These are phyloP conservation scores for Botryotinia globosa DNA, from an alignment of 2,329 filamentous ascomycete species.

Conservation along the genomic window DNA sequence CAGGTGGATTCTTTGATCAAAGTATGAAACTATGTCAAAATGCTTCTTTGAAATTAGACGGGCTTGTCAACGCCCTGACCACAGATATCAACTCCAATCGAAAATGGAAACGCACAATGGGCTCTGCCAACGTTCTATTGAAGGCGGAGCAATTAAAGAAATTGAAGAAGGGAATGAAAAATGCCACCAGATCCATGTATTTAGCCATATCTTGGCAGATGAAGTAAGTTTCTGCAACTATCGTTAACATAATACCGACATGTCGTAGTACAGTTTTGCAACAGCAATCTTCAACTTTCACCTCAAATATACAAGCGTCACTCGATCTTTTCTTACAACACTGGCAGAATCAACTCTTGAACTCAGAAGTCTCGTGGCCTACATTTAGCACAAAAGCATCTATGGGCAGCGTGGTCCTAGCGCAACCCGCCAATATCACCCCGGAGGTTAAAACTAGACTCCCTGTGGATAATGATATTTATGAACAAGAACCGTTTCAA, in stretches of 20 bases:
- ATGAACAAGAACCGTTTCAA: no score
- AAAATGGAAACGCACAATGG: conserved; percentile 19
- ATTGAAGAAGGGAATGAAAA: conserved; percentile 21
- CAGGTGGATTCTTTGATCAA: neutral
- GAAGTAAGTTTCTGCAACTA: neutral
- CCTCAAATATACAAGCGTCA: neutral
- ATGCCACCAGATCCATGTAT: conserved; percentile 17
- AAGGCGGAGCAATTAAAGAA: conserved; percentile 23
- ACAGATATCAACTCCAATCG: conserved; percentile 18
- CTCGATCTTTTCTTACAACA: neutral
- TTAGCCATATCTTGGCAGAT: conserved; percentile 22
- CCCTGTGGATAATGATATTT: no score
- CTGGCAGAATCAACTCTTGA: neutral
- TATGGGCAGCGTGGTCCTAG: neutral
- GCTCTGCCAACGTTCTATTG: conserved; percentile 17
- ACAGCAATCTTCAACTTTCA: neutral
- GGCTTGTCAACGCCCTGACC: conserved; percentile 11
- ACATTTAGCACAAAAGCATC: neutral
- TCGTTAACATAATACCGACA: neutral
- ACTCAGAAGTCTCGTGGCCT: neutral
- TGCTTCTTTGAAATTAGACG: conserved; percentile 11
- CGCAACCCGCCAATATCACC: neutral
- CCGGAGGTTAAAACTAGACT: no score
- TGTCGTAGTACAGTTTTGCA: neutral
- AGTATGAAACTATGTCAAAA: conserved; percentile 23